Percentiles rank a stretch among this genome's conserved stretches.
Conservation (phyloP, 2,329 filamentous ascomycete species). For the Cordyceps cicadae region DNA sequence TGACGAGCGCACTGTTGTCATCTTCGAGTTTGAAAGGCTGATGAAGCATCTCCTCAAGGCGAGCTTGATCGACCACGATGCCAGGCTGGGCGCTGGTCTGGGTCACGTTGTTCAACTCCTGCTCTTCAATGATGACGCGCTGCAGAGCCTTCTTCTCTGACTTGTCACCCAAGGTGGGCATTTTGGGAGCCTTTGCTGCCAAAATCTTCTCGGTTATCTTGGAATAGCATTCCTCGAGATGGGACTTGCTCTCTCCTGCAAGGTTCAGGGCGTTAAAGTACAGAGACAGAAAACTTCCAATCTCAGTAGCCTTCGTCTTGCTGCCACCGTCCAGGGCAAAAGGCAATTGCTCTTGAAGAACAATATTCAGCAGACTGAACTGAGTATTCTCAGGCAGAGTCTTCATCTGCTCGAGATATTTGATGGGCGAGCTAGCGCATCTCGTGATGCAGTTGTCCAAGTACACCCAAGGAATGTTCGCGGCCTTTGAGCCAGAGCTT, state of each 20-base stretch:
- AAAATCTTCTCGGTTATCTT: conserved; percentile 26
- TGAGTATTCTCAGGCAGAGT: conserved; percentile 24
- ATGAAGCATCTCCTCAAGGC: conserved; percentile 45
- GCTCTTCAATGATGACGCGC: conserved; percentile 7
- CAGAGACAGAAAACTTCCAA: conserved; percentile 50
- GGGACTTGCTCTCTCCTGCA: conserved; percentile 34
- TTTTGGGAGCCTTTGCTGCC: conserved; percentile 16
- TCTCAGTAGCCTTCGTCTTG: conserved; percentile 30
- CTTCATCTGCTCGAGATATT: conserved; percentile 67
- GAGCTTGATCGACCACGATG: conserved; percentile 26
- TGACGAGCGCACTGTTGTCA: conserved; percentile 45
- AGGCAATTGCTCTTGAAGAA: conserved; percentile 69
- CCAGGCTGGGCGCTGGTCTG: not conserved
- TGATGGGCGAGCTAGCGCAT: conserved; percentile 67
- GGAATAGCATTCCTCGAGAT: conserved; percentile 23
- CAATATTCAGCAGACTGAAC: conserved; percentile 57
- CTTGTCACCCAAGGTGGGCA: conserved; percentile 16
- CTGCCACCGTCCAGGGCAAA: conserved; percentile 51
- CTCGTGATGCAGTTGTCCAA: conserved; percentile 76
- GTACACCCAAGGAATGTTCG: conserved; percentile 54
- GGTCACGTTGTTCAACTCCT: not conserved
- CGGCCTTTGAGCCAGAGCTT: conserved; percentile 16
- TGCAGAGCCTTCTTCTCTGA: conserved; percentile 15
- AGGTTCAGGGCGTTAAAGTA: conserved; percentile 47
- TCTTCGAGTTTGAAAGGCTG: conserved; percentile 36